phyloP scores from a whole-genome alignment of 2,329 filamentous ascomycete genomes.

The Botrytis paeoniae region DNA sequence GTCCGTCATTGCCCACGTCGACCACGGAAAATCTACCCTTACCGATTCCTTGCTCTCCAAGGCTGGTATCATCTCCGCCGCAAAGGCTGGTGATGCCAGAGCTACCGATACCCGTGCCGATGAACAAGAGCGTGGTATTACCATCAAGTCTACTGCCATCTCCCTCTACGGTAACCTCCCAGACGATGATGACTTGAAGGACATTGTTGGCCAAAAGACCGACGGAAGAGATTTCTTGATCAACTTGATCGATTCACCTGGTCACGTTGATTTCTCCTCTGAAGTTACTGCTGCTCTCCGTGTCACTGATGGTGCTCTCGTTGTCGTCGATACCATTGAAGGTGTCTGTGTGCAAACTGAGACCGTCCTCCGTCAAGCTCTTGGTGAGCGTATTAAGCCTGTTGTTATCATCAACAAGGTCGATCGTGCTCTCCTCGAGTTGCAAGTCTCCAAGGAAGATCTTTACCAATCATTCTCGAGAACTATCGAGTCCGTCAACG shows the following conservation, averaged over 20 bases:
- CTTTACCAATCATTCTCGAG: slow-evolving; percentile 99
- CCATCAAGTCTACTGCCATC: slow-evolving; percentile 99
- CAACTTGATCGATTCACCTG: slow-evolving; percentile 99
- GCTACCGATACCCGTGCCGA: slow-evolving; percentile 96
- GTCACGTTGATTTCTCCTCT: slow-evolving; percentile 99
- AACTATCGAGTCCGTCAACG: slow-evolving; percentile 99
- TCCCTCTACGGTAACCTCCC: slow-evolving; percentile 87
- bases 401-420: slow-evolving; percentile 99
- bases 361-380: slow-evolving; percentile 97
- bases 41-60: slow-evolving; percentile 99
- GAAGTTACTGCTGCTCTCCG: slow-evolving; percentile 99
- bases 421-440: slow-evolving; percentile 97
- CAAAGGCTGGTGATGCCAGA: slow-evolving; percentile 92
- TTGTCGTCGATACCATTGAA: slow-evolving; percentile 99
- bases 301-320: slow-evolving; percentile 99
- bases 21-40: slow-evolving; percentile 99
- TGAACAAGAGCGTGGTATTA: slow-evolving; percentile 99
- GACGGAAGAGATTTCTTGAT: slow-evolving; percentile 97
- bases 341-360: slow-evolving; percentile 99
- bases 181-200: slow-evolving; percentile 85
- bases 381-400: slow-evolving; percentile 99
- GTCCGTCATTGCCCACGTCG: slow-evolving; percentile 99
- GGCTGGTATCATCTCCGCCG: slow-evolving; percentile 98
- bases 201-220: slow-evolving; percentile 83
- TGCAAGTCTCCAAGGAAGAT: slow-evolving; percentile 98